Evolutionary conservation across 768 basidiomycete genomes (phyloP).

Genomic region (Saitozyma sp.): DNA sequence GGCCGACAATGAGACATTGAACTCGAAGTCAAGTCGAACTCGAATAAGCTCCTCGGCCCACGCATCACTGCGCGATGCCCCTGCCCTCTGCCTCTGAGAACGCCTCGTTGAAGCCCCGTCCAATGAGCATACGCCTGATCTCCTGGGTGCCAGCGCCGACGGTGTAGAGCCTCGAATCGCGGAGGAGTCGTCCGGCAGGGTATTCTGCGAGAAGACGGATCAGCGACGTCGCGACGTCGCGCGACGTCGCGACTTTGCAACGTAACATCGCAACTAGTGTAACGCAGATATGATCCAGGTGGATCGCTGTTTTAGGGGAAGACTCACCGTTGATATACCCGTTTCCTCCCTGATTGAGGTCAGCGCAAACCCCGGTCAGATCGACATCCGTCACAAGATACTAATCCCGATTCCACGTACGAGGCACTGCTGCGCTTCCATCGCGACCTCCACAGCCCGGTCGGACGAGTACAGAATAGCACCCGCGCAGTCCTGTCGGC

Average conservation of each 20-base stretch:
- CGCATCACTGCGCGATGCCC: slow-evolving; percentile 28
- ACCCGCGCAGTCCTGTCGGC: slow-evolving; percentile 81
- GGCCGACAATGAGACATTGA: too few relatives aligned
- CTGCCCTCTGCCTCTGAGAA: slow-evolving; percentile 37
- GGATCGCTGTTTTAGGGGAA: not conserved
- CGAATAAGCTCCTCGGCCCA: too few relatives aligned
- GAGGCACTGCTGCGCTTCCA: slow-evolving; percentile 89
- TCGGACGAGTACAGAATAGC: slow-evolving; percentile 93
- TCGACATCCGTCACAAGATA: too few relatives aligned
- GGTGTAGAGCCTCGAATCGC: slow-evolving; percentile 84
- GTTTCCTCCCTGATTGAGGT: slow-evolving; percentile 64
- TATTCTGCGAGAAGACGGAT: slow-evolving; percentile 64
- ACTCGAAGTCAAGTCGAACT: too few relatives aligned
- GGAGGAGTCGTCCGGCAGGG: slow-evolving; percentile 78
- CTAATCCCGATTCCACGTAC: slow-evolving; percentile 52
- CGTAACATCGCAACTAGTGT: too few relatives aligned
- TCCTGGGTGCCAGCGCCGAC: slow-evolving; percentile 98
- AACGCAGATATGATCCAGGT: too few relatives aligned
- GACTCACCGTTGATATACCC: slow-evolving; percentile 86
- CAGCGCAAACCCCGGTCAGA: not conserved
- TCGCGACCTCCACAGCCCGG: slow-evolving; percentile 82
- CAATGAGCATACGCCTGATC: slow-evolving; percentile 90
- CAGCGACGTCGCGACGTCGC: not conserved
- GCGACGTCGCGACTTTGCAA: not conserved
- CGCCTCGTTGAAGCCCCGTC: slow-evolving; percentile 78